phyloP scores from a whole-genome alignment of 768 basidiomycete genomes.

The Strobilomyces dryophilus region DNA sequence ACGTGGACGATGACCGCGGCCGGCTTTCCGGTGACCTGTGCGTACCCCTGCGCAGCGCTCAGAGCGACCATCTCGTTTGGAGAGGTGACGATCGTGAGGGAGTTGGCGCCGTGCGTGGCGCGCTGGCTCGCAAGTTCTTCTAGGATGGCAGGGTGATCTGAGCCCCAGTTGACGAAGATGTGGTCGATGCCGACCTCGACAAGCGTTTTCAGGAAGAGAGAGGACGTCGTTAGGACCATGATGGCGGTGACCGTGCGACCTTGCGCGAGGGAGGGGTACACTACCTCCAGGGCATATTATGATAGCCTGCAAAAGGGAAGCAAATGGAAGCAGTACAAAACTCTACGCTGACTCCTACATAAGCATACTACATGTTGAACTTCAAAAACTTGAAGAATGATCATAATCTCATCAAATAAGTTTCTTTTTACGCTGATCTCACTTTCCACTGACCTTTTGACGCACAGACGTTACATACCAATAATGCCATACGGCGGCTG shows the following conservation, averaged over 20 bases:
- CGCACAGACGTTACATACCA: too few species aligned
- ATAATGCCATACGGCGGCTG: too few species aligned
- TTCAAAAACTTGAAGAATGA: too few species aligned
- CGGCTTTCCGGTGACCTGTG: slow-evolving; percentile 59
- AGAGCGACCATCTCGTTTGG: slow-evolving; percentile 78
- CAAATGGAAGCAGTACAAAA: too few species aligned
- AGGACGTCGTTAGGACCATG: slow-evolving; percentile 54
- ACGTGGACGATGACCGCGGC: slow-evolving; percentile 75
- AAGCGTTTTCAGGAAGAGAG: slow-evolving; percentile 56
- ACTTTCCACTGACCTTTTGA: too few species aligned
- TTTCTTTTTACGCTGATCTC: too few species aligned
- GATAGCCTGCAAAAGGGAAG: too few species aligned
- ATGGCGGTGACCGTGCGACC: background rate
- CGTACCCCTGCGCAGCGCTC: slow-evolving; percentile 68
- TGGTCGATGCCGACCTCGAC: slow-evolving; percentile 58
- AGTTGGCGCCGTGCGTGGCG: slow-evolving; percentile 30
- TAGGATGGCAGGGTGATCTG: slow-evolving; percentile 67
- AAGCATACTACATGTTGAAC: too few species aligned
- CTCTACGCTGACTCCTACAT: too few species aligned
- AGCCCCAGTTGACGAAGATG: slow-evolving; percentile 74
- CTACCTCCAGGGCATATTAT: too few species aligned
- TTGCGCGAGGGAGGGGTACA: too few species aligned
- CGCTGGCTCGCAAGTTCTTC: slow-evolving; percentile 65
- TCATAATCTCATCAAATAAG: too few species aligned
- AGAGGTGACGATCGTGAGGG: slow-evolving; percentile 56